A percentile compares a stretch with the other conserved stretches of the same genome.
phyloP scores from a whole-genome alignment of 805 yeast genomes.

The Candida ortonii region DNA sequence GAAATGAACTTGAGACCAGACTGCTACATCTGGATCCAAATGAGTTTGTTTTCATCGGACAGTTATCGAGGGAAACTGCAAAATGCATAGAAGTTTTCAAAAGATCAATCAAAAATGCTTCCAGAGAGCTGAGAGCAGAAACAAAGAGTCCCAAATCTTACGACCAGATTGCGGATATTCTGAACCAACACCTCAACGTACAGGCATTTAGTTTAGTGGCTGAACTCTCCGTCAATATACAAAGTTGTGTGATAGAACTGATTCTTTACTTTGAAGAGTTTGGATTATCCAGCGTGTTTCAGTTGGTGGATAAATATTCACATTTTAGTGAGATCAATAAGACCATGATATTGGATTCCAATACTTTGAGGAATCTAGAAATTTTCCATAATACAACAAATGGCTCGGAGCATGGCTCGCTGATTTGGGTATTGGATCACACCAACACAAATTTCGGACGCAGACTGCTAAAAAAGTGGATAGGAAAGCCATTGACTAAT shows the following conservation, averaged over 20 bases:
- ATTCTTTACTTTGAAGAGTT: slow-evolving; percentile 61
- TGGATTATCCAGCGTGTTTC: slow-evolving; percentile 54
- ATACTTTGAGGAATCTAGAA: slow-evolving; percentile 70
- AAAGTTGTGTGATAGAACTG: slow-evolving; percentile 41
- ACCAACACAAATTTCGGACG: slow-evolving; percentile 78
- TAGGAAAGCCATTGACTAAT: slow-evolving; percentile 64
- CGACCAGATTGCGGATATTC: slow-evolving; percentile 9
- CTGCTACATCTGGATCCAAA: slow-evolving; percentile 71
- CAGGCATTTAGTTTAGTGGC: slow-evolving; percentile 18
- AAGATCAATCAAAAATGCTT: slow-evolving; percentile 1
- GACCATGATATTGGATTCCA: slow-evolving; percentile 59
- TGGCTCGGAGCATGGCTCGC: slow-evolving; percentile 56
- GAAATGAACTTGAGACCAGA: slow-evolving; percentile 72
- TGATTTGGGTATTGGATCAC: slow-evolving; percentile 77
- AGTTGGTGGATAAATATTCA: slow-evolving; percentile 46
- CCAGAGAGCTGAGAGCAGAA: slow-evolving; percentile 13
- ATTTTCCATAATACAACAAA: slow-evolving; percentile 67
- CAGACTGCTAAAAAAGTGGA: slow-evolving; percentile 67
- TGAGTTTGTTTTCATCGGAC: slow-evolving; percentile 58
- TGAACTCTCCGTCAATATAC: slow-evolving; percentile 11
- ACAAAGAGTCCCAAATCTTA: slow-evolving; percentile 2
- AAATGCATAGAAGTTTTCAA: slow-evolving; percentile 23
- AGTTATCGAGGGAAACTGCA: slow-evolving; percentile 34
- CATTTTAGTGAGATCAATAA: slow-evolving; percentile 47
- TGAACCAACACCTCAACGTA: slow-evolving; percentile 10